Percentiles rank a stretch among this genome's conserved stretches.
Conservation (phyloP, 345 rosid genomes). For the Erucastrum elatum region DNA sequence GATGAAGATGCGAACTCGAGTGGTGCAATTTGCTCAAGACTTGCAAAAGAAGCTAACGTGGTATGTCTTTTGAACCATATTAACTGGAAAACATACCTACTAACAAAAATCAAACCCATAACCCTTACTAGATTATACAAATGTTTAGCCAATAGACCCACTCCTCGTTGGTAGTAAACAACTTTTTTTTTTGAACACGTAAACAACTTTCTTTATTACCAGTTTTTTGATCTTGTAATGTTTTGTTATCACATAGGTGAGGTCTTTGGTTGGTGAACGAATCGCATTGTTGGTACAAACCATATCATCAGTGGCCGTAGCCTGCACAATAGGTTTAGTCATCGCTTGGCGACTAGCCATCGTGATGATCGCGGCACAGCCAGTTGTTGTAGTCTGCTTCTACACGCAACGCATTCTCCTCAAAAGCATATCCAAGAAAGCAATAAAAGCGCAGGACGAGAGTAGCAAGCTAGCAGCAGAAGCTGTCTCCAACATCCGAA, state of each 20-base stretch:
- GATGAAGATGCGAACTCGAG: constrained; percentile 67
- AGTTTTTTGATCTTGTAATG: not conserved
- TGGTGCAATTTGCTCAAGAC: constrained; percentile 63
- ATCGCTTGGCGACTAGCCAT: constrained; percentile 64
- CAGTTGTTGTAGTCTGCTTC: constrained; percentile 45
- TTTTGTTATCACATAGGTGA: constrained; percentile 40
- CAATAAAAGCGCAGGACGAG: constrained; percentile 54
- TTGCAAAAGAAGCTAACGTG: constrained; percentile 66
- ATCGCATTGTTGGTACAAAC: constrained; percentile 56
- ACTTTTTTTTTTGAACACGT: no score
- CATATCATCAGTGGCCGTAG: constrained; percentile 46
- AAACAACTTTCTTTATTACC: not conserved
- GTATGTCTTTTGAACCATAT: constrained; percentile 31
- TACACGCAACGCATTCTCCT: constrained; percentile 45
- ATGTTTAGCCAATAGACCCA: no score
- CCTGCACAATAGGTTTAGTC: constrained; percentile 58
- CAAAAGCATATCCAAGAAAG: constrained; percentile 43
- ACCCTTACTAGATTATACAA: no score
- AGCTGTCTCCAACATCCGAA: constrained; percentile 60
- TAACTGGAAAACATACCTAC: no score
- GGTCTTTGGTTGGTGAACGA: constrained; percentile 62
- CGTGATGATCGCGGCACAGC: constrained; percentile 61
- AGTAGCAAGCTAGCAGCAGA: constrained; percentile 62
- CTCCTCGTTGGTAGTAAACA: not conserved
- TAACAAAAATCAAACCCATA: no score